These are phyloP conservation scores for Asterophora parasitica DNA, from an alignment of 768 basidiomycete genomes.

Conservation along the genomic window DNA sequence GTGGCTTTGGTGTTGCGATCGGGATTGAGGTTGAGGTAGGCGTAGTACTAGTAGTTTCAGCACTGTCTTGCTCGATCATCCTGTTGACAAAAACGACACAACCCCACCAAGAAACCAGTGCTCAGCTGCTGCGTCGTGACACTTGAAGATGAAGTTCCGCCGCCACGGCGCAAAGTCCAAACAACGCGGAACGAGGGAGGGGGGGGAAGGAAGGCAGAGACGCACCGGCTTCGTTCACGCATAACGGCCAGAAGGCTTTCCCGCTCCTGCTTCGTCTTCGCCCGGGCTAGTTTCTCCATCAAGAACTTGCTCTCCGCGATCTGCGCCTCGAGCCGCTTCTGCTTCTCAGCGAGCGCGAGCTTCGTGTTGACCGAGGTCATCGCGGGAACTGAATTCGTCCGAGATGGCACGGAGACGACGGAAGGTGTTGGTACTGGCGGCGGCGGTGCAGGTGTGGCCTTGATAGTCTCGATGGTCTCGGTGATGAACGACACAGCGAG, in stretches of 20 bases:
- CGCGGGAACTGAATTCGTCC: background rate
- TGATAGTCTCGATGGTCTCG: constrained; percentile 46
- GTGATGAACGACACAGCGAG: constrained; percentile 55
- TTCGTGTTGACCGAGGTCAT: background rate
- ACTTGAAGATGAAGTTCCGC: background rate
- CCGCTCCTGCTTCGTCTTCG: constrained; percentile 48
- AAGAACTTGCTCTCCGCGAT: constrained; percentile 50
- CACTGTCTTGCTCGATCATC: constrained; percentile 31
- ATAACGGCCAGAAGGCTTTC: constrained; percentile 40
- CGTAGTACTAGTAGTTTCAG: constrained; percentile 4
- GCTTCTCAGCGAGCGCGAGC: constrained; percentile 41
- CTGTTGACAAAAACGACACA: constrained; percentile 23
- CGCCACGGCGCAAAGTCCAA: constrained; percentile 11
- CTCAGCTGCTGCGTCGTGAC: constrained; percentile 17
- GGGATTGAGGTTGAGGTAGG: background rate
- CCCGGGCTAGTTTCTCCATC: constrained; percentile 41
- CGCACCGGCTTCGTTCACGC: constrained; percentile 52
- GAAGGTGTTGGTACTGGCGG: constrained; percentile 2
- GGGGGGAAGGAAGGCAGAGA: constrained; percentile 16
- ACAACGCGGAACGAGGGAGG: constrained; percentile 1
- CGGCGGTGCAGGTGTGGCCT: constrained; percentile 21
- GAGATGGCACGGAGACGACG: background rate
- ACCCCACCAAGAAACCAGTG: constrained; percentile 10
- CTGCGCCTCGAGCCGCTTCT: constrained; percentile 43
- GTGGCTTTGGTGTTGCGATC: background rate